These are phyloP conservation scores for Anisodus tanguticus DNA, from an alignment of 257 asterid species.

Conservation along the genomic window DNA sequence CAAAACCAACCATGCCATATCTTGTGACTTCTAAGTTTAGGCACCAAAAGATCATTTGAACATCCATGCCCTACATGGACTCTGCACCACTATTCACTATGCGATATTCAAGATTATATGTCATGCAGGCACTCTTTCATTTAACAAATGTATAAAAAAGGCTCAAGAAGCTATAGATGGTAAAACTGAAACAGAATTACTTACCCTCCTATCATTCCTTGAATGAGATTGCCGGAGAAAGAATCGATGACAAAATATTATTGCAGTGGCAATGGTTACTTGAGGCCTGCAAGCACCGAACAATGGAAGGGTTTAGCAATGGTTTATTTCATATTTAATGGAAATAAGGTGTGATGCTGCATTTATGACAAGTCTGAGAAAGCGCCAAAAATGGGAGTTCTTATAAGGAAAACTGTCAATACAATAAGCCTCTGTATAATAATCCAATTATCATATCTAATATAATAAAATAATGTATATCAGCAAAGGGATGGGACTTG, in stretches of 20 bases:
- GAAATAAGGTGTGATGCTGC: neutral
- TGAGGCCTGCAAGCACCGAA: constrained; percentile 80
- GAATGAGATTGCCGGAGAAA: constrained; percentile 89
- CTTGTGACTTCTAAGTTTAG: neutral
- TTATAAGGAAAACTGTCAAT: neutral
- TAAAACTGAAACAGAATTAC: constrained; percentile 34
- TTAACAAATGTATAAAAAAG: neutral
- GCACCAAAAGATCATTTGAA: neutral
- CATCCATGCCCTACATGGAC: neutral
- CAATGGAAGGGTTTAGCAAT: neutral
- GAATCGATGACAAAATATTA: constrained; percentile 95
- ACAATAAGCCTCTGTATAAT: neutral
- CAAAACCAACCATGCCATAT: neutral
- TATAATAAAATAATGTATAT: neutral
- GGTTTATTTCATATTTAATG: constrained; percentile 2
- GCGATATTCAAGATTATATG: neutral
- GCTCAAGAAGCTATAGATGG: constrained; percentile 9
- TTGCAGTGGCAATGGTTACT: constrained; percentile 96
- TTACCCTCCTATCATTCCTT: constrained; percentile 86
- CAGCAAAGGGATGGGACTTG: neutral
- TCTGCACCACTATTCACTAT: neutral
- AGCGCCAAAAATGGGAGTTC: neutral
- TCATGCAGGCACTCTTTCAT: constrained; percentile 3
- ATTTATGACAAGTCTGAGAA: neutral
- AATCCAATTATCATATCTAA: neutral